A percentile compares a stretch with the other conserved stretches of the same genome.
Evolutionary conservation across 106 monocot genomes (phyloP).

Genomic region (Triglochin maritima): DNA sequence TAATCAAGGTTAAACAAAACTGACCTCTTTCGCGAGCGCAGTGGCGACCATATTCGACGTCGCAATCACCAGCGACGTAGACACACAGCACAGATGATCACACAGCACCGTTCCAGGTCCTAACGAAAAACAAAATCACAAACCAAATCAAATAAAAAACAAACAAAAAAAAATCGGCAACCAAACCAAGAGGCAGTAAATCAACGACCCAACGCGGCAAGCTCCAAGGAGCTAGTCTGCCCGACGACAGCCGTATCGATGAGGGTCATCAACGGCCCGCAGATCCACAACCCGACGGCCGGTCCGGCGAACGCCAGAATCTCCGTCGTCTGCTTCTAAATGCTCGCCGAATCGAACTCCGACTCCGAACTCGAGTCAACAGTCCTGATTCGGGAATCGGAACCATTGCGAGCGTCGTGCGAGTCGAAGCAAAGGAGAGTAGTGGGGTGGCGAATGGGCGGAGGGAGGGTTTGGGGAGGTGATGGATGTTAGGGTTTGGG

Average conservation of each 20-base stretch:
- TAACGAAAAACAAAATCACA: slow-evolving; percentile 12
- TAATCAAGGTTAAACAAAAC: background rate
- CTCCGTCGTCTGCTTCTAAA: slow-evolving; percentile 79
- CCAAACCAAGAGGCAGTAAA: background rate
- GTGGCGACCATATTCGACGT: slow-evolving; percentile 97
- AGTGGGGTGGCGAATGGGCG: background rate
- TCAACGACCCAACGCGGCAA: slow-evolving; percentile 66
- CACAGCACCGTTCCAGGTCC: slow-evolving; percentile 90
- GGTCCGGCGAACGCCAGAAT: slow-evolving; percentile 81
- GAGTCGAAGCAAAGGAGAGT: background rate
- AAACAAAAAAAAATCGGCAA: background rate
- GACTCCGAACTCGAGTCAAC: background rate
- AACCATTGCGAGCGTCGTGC: background rate
- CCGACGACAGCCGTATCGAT: slow-evolving; percentile 95
- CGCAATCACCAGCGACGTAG: slow-evolving; percentile 94
- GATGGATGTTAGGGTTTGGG: no score
- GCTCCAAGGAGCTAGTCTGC: slow-evolving; percentile 79
- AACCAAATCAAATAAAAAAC: background rate
- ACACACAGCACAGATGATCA: slow-evolving; percentile 68
- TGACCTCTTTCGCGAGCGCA: slow-evolving; percentile 74
- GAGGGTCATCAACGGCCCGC: slow-evolving; percentile 93
- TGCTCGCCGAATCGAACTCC: slow-evolving; percentile 16
- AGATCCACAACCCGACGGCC: slow-evolving; percentile 82
- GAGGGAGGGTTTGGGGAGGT: no score
- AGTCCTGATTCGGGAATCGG: background rate